These are phyloP conservation scores for Salix dunnii DNA, from an alignment of 345 rosid species.

Conservation along the genomic window DNA sequence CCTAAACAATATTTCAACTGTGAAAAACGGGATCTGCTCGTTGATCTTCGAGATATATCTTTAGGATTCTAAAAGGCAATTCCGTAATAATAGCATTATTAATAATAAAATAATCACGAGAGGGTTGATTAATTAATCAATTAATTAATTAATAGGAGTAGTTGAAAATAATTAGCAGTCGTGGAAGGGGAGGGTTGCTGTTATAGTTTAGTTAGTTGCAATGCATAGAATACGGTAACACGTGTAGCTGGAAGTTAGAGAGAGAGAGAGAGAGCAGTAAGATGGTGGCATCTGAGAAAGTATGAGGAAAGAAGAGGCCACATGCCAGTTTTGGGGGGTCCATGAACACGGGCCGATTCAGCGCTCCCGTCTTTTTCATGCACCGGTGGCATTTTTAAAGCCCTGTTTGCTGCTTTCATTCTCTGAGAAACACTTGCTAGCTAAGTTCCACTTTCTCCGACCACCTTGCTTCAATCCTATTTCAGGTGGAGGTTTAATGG, in stretches of 20 bases:
- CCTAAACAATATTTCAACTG: no score
- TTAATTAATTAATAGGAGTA: background rate
- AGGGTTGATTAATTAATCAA: background rate
- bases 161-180: background rate
- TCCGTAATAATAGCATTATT: background rate
- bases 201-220: no score
- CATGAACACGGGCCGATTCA: background rate
- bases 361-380: slow-evolving; percentile 13
- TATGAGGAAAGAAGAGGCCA: slow-evolving; percentile 27
- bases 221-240: background rate
- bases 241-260: background rate
- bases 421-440: background rate
- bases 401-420: background rate
- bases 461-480: no score
- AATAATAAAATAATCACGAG: no score
- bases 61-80: no score
- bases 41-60: no score
- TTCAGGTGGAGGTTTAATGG: background rate
- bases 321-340: slow-evolving; percentile 32
- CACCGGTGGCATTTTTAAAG: slow-evolving; percentile 9
- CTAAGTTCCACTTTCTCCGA: background rate
- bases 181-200: background rate
- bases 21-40: no score
- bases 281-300: slow-evolving; percentile 7
- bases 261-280: background rate